Evolutionary conservation across 345 rosid genomes (phyloP).

Genomic region (Euphorbia peplus): DNA sequence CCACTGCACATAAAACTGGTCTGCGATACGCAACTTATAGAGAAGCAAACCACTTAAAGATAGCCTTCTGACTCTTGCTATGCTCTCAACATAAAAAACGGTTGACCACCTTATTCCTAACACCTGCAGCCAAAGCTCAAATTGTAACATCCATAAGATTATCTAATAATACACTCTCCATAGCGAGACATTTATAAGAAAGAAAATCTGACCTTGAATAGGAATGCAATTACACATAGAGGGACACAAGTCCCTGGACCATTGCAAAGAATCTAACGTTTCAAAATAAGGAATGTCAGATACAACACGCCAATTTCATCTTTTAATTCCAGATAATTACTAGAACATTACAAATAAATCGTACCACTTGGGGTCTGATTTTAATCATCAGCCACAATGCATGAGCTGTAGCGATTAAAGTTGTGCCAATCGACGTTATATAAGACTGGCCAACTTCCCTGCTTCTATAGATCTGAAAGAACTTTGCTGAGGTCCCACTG

Average conservation of each 20-base stretch:
- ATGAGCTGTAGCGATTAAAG: constrained; percentile 61
- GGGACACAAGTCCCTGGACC: constrained; percentile 98
- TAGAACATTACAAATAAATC: constrained; percentile 9
- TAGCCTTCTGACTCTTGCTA: constrained; percentile 82
- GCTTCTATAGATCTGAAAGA: constrained; percentile 79
- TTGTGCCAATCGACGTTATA: constrained; percentile 78
- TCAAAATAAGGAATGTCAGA: background rate
- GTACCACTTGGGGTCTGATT: constrained; percentile 89
- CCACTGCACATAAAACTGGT: constrained; percentile 91
- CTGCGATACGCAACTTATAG: constrained; percentile 68
- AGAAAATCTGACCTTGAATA: constrained; percentile 58
- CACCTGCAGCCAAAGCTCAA: constrained; percentile 42
- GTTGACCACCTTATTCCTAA: constrained; percentile 81
- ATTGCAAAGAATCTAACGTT: constrained; percentile 74
- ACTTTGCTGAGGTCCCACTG: constrained; percentile 39
- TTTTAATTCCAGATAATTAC: background rate
- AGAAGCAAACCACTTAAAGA: constrained; percentile 85
- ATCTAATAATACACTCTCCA: background rate
- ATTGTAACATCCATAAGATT: background rate
- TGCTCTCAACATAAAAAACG: constrained; percentile 80
- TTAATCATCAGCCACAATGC: constrained; percentile 72
- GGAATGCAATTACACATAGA: constrained; percentile 66
- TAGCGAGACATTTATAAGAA: background rate
- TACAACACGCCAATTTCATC: background rate
- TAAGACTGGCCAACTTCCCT: constrained; percentile 97